Percentiles rank a stretch among this genome's conserved stretches.
Conservation (phyloP, 306 rosid genomes). For the Coriaria nepalensis region DNA sequence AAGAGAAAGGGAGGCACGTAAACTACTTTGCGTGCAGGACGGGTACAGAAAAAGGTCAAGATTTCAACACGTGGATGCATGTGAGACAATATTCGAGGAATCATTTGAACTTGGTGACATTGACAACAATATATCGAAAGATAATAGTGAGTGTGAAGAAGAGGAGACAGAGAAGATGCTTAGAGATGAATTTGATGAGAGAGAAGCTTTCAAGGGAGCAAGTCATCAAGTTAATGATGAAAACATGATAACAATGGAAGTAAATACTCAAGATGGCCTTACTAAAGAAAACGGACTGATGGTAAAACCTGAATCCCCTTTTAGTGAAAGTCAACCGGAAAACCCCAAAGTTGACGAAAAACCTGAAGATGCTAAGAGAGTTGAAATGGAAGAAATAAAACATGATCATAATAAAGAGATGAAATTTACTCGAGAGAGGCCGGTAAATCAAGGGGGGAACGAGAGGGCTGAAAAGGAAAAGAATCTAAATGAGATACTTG, state of each 20-base stretch:
- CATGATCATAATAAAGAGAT: neutral
- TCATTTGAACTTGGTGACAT: conserved; percentile 22
- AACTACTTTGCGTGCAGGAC: conserved; percentile 21
- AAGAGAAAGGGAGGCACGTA: conserved; percentile 18
- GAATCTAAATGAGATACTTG: conserved; percentile 16
- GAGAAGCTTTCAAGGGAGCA: conserved; percentile 13
- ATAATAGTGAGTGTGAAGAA: conserved; percentile 15
- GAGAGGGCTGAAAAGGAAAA: conserved; percentile 31
- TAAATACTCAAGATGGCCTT: conserved; percentile 16
- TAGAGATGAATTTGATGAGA: conserved; percentile 18
- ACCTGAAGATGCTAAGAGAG: conserved; percentile 17
- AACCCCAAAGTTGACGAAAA: conserved; percentile 12
- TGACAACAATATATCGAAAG: conserved; percentile 13
- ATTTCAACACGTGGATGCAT: conserved; percentile 18
- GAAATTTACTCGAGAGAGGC: conserved; percentile 20
- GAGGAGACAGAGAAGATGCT: conserved; percentile 12
- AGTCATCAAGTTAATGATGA: conserved; percentile 17
- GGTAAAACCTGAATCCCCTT: conserved; percentile 8
- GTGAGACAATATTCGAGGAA: conserved; percentile 13
- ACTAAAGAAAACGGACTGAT: conserved; percentile 22
- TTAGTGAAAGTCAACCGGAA: conserved; percentile 25
- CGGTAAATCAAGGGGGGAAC: conserved; percentile 20
- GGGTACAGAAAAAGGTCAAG: conserved; percentile 5
- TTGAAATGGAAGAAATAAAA: conserved; percentile 16
- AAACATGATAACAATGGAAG: conserved; percentile 19